Percentiles rank a stretch among this genome's conserved stretches.
These are phyloP conservation scores for Rhizomucor miehei DNA, from an alignment of 371 early-diverging fungal genomes.

Conservation along the genomic window DNA sequence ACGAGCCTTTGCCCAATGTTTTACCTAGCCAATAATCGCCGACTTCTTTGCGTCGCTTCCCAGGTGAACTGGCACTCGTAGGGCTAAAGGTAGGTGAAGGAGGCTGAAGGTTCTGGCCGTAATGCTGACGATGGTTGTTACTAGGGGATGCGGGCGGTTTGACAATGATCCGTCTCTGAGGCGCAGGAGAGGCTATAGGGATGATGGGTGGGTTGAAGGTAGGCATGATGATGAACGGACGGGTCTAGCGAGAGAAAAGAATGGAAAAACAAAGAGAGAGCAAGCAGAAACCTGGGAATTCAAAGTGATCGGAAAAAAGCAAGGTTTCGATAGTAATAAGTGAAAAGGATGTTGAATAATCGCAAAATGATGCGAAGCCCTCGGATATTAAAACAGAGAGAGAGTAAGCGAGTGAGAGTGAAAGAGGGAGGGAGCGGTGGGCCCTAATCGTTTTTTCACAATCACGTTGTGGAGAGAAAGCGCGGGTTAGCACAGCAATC, in stretches of 20 bases:
- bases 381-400: conserved; percentile 1
- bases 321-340: background rate
- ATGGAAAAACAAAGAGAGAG: conserved; percentile 5
- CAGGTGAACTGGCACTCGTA: conserved; percentile 23
- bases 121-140: conserved; percentile 14
- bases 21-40: conserved; percentile 80
- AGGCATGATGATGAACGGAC: conserved; percentile 7
- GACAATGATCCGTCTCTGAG: conserved; percentile 30
- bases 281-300: background rate
- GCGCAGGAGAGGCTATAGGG: conserved; percentile 38
- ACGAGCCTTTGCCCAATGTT: conserved; percentile 80
- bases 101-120: conserved; percentile 9
- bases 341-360: background rate
- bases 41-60: conserved; percentile 52
- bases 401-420: too few relatives aligned
- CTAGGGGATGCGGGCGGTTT: conserved; percentile 20
- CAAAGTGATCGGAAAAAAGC: background rate
- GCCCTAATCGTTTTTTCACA: too few relatives aligned
- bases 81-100: background rate
- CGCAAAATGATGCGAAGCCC: background rate
- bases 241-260: background rate
- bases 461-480: too few relatives aligned
- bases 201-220: conserved; percentile 19
- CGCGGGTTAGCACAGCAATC: too few relatives aligned
- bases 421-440: too few relatives aligned